phyloP scores from a whole-genome alignment of 2,329 filamentous ascomycete species.

The Lasiodiplodia citricola region DNA sequence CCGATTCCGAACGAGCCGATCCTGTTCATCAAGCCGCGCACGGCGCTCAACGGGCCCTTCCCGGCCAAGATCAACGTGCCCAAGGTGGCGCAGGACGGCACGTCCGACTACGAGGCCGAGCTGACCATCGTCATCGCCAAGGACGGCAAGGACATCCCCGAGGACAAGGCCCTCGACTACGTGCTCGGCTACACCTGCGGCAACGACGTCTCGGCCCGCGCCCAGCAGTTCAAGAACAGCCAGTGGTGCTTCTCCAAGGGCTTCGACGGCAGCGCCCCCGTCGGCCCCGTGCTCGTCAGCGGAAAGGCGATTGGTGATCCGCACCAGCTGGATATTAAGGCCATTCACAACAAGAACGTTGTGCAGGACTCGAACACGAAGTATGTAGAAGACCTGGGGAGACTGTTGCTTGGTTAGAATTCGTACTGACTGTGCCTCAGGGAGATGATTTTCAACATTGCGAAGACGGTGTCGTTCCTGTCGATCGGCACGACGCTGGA shows the following conservation, averaged over 20 bases:
- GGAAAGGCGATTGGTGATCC: conserved; percentile 52
- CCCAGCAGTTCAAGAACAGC: conserved; percentile 52
- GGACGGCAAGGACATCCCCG: conserved; percentile 56
- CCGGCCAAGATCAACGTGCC: conserved; percentile 54
- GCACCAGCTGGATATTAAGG: conserved; percentile 49
- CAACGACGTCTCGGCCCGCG: conserved; percentile 62
- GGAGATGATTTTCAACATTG: conserved; percentile 57
- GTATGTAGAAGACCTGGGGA: conserved; percentile 30
- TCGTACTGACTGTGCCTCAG: conserved; percentile 30
- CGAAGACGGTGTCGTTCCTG: conserved; percentile 53
- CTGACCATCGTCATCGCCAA: conserved; percentile 56
- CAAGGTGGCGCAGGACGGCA: conserved; percentile 54
- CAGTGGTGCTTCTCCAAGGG: conserved; percentile 64
- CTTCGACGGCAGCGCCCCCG: conserved; percentile 61
- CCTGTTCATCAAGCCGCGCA: conserved; percentile 58
- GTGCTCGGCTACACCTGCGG: conserved; percentile 60
- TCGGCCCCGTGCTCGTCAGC: conserved; percentile 58
- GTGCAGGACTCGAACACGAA: conserved; percentile 48
- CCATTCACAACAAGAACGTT: conserved; percentile 54
- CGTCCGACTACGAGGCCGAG: conserved; percentile 53
- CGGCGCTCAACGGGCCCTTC: conserved; percentile 47
- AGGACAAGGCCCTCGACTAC: conserved; percentile 53
- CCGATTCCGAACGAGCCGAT: conserved; percentile 73
- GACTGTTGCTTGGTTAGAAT: fast-evolving
- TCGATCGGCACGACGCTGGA: conserved; percentile 53